A percentile compares a stretch with the other conserved stretches of the same genome.
phyloP scores from a whole-genome alignment of 139 green algal species.

The Cymbomonas tetramitiformis region DNA sequence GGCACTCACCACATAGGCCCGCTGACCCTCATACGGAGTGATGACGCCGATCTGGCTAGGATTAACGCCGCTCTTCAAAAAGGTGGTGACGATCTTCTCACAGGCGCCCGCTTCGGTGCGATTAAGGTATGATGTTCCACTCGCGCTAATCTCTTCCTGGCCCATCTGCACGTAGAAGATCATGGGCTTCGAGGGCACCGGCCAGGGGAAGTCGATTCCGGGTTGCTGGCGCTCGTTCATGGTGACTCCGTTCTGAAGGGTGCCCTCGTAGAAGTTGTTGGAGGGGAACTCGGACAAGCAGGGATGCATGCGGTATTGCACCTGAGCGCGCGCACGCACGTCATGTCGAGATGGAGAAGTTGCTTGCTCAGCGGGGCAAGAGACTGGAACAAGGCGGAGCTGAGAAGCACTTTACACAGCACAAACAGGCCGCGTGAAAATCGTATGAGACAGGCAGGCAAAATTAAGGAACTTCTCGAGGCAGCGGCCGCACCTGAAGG shows the following conservation, averaged over 20 bases:
- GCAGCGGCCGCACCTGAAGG: conserved; percentile 70
- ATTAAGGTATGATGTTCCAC: conserved; percentile 92
- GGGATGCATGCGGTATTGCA: conserved; percentile 98
- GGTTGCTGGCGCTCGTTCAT: conserved; percentile 33
- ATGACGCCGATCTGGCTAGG: conserved; percentile 85
- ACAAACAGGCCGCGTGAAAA: too few relatives aligned
- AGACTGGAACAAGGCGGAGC: too few relatives aligned
- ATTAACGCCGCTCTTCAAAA: conserved; percentile 54
- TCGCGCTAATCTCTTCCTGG: conserved; percentile 51
- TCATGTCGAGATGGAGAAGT: too few relatives aligned
- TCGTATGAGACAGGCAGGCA: too few relatives aligned
- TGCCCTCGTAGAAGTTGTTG: conserved; percentile 94
- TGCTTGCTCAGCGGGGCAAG: too few relatives aligned
- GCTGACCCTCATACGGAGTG: conserved; percentile 94
- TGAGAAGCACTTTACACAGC: too few relatives aligned
- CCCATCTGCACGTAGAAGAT: conserved; percentile 91
- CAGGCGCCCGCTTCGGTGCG: conserved; percentile 74
- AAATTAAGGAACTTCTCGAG: neutral
- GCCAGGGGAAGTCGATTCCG: conserved; percentile 63
- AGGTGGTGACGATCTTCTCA: conserved; percentile 77
- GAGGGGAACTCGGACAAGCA: conserved; percentile 83
- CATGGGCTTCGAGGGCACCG: conserved; percentile 61
- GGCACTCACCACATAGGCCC: conserved; percentile 74
- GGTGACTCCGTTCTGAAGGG: conserved; percentile 68
- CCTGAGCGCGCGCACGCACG: too few relatives aligned